Conservation (phyloP, 371 early-diverging fungal genomes). For the Haplosporangium sp. region DNA sequence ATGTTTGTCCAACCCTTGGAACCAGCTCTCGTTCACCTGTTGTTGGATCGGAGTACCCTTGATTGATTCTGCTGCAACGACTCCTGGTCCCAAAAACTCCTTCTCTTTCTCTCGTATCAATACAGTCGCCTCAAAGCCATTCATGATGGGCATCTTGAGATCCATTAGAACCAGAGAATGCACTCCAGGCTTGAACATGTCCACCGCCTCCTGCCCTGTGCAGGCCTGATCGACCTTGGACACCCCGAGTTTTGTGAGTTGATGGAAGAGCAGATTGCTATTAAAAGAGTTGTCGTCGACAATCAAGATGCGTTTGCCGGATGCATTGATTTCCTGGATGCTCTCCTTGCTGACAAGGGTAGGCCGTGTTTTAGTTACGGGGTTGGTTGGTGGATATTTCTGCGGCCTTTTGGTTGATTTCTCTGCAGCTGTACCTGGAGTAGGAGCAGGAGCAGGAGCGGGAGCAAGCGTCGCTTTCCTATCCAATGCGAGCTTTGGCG, state of each 20-base stretch:
- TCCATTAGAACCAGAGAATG: constrained; percentile 50
- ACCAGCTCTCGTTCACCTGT: constrained; percentile 8
- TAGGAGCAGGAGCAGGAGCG: not conserved
- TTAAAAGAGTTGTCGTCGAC: constrained; percentile 50
- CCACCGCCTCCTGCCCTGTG: constrained; percentile 46
- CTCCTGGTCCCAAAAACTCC: constrained; percentile 19
- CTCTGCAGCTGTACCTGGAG: constrained; percentile 2
- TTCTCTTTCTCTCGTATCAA: constrained; percentile 44
- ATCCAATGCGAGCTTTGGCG: constrained; percentile 21
- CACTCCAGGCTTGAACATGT: constrained; percentile 26
- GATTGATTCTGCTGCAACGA: not conserved
- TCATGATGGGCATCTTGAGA: constrained; percentile 53
- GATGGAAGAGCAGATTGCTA: constrained; percentile 40
- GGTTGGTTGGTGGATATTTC: constrained; percentile 18
- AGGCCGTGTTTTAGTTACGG: constrained; percentile 10
- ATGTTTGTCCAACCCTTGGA: not conserved
- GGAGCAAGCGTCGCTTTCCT: not conserved
- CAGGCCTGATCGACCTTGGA: constrained; percentile 37
- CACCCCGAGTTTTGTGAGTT: constrained; percentile 39
- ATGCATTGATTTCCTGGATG: constrained; percentile 28
- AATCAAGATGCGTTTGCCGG: constrained; percentile 43
- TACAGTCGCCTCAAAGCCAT: constrained; percentile 33
- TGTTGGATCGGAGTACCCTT: constrained; percentile 7
- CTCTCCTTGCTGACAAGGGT: constrained; percentile 21
- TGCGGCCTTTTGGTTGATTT: constrained; percentile 27